These are phyloP conservation scores for Coemansia sp. DNA, from an alignment of 192 early-diverging fungal species.

Conservation along the genomic window DNA sequence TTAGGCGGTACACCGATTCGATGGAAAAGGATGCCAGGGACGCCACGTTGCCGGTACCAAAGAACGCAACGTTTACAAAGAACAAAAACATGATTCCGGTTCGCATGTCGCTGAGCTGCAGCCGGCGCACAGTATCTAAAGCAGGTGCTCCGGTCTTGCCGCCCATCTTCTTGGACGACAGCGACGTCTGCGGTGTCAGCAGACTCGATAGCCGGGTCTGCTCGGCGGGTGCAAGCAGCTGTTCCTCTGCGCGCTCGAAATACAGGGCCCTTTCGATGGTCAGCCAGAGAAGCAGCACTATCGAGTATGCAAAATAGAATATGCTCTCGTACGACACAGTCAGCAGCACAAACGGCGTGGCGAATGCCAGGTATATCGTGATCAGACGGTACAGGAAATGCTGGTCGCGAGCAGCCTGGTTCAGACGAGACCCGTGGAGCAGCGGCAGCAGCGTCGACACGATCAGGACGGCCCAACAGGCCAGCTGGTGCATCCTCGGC, in stretches of 20 bases:
- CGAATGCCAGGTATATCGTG: constrained; percentile 85
- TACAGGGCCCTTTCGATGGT: constrained; percentile 67
- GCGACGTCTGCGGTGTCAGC: constrained; percentile 12
- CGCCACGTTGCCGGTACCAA: constrained; percentile 96
- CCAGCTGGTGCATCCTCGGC: constrained; percentile 38
- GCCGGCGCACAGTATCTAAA: constrained; percentile 33
- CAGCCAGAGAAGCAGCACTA: constrained; percentile 75
- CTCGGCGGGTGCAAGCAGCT: constrained; percentile 32
- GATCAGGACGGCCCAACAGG: constrained; percentile 50
- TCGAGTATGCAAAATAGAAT: constrained; percentile 84
- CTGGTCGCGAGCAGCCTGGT: constrained; percentile 53
- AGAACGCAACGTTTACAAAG: constrained; percentile 92
- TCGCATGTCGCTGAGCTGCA: constrained; percentile 62
- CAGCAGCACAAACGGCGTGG: constrained; percentile 82
- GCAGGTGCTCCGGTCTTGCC: constrained; percentile 1
- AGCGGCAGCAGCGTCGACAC: constrained; percentile 46
- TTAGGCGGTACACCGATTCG: constrained; percentile 85
- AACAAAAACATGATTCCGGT: constrained; percentile 79
- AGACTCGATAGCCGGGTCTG: constrained; percentile 41
- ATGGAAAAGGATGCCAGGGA: constrained; percentile 83
- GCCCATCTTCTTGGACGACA: not conserved
- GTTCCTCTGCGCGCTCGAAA: constrained; percentile 43
- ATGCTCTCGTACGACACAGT: constrained; percentile 88
- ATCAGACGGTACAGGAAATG: constrained; percentile 80
- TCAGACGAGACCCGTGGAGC: constrained; percentile 48